A percentile compares a stretch with the other conserved stretches of the same genome.
phyloP scores from a whole-genome alignment of 305 asterid species.

The Fraxinus angustifolia region DNA sequence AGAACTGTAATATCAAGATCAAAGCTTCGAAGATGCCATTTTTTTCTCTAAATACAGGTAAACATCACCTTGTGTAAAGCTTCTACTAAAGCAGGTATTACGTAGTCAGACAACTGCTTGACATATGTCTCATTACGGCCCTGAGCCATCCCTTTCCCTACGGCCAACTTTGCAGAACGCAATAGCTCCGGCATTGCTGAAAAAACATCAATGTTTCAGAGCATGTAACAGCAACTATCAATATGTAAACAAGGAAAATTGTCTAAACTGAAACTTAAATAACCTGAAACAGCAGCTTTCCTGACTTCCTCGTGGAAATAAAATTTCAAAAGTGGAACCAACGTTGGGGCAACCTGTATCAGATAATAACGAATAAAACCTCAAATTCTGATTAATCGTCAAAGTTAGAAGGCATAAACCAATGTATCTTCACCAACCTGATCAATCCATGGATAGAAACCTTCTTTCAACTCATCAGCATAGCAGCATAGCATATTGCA shows the following conservation, averaged over 20 bases:
- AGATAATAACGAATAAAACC: conserved; percentile 1
- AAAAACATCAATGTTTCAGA: conserved; percentile 14
- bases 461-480: conserved; percentile 96
- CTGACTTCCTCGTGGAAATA: conserved; percentile 98
- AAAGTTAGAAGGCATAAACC: conserved; percentile 4
- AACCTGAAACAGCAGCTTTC: conserved; percentile 97
- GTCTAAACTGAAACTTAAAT: not conserved
- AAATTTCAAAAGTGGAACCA: conserved; percentile 90
- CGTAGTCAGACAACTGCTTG: conserved; percentile 81
- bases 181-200: conserved; percentile 95
- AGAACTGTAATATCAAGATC: not conserved
- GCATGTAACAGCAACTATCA: conserved; percentile 19
- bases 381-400: conserved; percentile 7
- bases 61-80: conserved; percentile 83
- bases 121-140: conserved; percentile 87
- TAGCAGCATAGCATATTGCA: conserved; percentile 97
- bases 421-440: conserved; percentile 55
- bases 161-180: conserved; percentile 87
- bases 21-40: not conserved
- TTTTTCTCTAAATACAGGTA: not conserved
- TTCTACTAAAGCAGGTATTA: conserved; percentile 85
- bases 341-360: conserved; percentile 83
- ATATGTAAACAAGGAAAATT: not conserved
- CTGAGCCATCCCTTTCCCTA: conserved; percentile 89
- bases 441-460: conserved; percentile 97